Conservation (phyloP, 768 basidiomycete genomes). For the Lactarius akahatsu region DNA sequence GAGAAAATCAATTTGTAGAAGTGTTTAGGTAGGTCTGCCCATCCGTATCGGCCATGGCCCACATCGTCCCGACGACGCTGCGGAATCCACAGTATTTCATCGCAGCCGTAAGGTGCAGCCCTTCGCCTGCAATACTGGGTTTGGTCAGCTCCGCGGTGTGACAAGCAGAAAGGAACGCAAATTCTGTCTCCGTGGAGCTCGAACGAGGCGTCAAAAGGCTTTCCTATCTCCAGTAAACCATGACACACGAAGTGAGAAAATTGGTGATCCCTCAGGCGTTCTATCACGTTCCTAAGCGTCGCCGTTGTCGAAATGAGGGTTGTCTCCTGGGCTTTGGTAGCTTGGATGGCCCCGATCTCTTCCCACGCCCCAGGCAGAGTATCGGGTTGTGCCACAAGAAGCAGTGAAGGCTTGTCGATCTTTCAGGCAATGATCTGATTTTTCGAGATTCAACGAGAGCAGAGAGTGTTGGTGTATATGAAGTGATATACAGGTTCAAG, state of each 20-base stretch:
- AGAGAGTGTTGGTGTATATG: too few species aligned
- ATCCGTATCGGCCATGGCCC: background rate
- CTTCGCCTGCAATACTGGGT: background rate
- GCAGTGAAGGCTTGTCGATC: slow-evolving; percentile 1
- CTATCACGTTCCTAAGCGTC: background rate
- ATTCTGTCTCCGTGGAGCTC: background rate
- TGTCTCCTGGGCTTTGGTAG: background rate
- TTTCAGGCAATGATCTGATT: background rate
- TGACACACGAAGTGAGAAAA: too few species aligned
- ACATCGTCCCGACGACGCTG: background rate
- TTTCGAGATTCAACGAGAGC: background rate
- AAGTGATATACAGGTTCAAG: background rate
- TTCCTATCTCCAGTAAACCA: too few species aligned
- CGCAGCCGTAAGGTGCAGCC: background rate
- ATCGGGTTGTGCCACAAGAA: slow-evolving; percentile 4
- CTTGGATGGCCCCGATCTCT: background rate
- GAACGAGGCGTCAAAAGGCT: too few species aligned
- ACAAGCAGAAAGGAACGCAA: background rate
- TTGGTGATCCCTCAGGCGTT: background rate
- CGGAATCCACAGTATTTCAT: background rate
- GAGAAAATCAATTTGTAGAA: slow-evolving; percentile 3
- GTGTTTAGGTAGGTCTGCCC: background rate
- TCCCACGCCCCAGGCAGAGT: background rate
- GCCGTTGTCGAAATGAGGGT: background rate
- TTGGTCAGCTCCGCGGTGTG: background rate